A percentile compares a stretch with the other conserved stretches of the same genome.
Conservation (phyloP, 2,329 filamentous ascomycete species). For the Aspergillus latus region DNA sequence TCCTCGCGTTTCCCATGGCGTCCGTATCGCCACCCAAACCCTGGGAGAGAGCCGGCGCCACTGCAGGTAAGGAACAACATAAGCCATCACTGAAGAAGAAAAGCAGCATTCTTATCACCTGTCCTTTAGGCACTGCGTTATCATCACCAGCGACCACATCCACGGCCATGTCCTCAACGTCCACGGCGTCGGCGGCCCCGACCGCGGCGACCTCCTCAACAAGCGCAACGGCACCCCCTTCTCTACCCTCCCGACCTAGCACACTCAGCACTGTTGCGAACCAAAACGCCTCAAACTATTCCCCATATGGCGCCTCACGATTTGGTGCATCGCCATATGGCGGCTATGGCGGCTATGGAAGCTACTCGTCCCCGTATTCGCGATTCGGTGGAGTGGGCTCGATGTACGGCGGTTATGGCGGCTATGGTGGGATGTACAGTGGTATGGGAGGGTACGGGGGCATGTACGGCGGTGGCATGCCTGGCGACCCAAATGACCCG, state of each 20-base stretch:
- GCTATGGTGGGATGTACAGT: constrained; percentile 21
- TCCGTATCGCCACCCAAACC: constrained; percentile 87
- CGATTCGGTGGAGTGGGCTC: not conserved
- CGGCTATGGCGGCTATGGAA: not conserved
- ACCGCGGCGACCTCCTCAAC: constrained; percentile 41
- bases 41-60: constrained; percentile 78
- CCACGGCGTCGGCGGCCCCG: constrained; percentile 37
- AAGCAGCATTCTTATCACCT: not conserved
- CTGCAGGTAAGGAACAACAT: constrained; percentile 52
- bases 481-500: constrained; percentile 74
- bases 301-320: constrained; percentile 59
- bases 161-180: constrained; percentile 33
- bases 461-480: constrained; percentile 52
- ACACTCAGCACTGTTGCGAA: constrained; percentile 78
- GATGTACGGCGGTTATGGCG: constrained; percentile 1
- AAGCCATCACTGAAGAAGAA: constrained; percentile 6
- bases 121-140: constrained; percentile 27
- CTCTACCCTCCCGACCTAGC: constrained; percentile 76
- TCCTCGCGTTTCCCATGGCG: constrained; percentile 48
- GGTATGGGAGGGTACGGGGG: constrained; percentile 47
- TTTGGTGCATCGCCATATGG: constrained; percentile 53
- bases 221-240: constrained; percentile 57
- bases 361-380: not conserved
- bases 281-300: constrained; percentile 83
- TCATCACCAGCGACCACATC: constrained; percentile 28